These are phyloP conservation scores for Trichoderma koningii DNA, from an alignment of 2,329 filamentous ascomycete genomes.

Conservation along the genomic window DNA sequence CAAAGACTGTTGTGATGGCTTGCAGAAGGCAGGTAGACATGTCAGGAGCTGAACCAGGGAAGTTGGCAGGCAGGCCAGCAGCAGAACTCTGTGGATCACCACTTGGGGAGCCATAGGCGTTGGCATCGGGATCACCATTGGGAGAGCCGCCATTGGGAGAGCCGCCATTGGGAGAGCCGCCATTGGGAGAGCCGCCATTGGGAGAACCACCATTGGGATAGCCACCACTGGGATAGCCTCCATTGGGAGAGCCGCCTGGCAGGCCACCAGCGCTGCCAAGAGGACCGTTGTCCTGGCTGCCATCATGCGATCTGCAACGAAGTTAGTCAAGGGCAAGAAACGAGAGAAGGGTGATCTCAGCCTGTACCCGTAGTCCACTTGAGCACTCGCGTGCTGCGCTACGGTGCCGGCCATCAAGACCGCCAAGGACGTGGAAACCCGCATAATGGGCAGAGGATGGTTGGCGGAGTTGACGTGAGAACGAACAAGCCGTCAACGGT, in stretches of 20 bases:
- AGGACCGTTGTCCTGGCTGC: neutral
- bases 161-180: conserved; percentile 3
- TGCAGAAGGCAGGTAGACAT: conserved; percentile 45
- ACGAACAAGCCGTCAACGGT: neutral
- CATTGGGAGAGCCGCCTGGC: neutral
- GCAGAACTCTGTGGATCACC: conserved; percentile 9
- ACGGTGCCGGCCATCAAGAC: conserved; percentile 42
- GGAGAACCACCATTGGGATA: conserved; percentile 19
- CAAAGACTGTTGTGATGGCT: conserved; percentile 49
- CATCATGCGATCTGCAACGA: conserved; percentile 27
- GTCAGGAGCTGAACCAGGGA: conserved; percentile 28
- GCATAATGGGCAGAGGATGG: conserved; percentile 41
- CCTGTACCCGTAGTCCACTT: conserved; percentile 41
- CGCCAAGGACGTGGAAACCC: conserved; percentile 40
- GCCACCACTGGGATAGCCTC: neutral
- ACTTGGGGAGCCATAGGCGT: conserved; percentile 15
- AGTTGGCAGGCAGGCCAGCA: conserved; percentile 17
- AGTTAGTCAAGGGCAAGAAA: conserved; percentile 14
- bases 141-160: neutral
- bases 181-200: conserved; percentile 13
- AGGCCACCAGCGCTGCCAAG: conserved; percentile 25
- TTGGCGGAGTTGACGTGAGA: conserved; percentile 25
- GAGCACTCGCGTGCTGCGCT: conserved; percentile 38
- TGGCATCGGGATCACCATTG: conserved; percentile 1
- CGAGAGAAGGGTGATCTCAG: neutral